Evolutionary conservation across 306 rosid genomes (phyloP).

Genomic region (Pyrus communis): DNA sequence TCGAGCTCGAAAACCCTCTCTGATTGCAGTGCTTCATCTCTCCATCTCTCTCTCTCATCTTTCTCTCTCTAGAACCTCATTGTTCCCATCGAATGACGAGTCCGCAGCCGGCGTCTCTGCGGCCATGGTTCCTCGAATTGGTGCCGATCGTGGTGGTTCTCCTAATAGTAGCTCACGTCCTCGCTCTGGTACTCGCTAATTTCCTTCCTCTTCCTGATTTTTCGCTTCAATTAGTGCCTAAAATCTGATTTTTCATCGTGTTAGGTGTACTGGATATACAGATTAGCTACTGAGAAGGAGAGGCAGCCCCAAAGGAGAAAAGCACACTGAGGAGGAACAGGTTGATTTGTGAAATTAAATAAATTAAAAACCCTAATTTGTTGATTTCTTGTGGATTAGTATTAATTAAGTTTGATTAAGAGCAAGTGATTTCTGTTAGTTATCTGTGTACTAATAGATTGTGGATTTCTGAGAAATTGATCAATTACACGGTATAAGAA

Average conservation of each 20-base stretch:
- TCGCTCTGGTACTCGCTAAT: constrained; percentile 57
- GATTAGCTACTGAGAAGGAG: constrained; percentile 73
- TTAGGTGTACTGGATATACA: constrained; percentile 86
- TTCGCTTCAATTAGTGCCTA: not conserved
- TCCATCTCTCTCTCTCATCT: not conserved
- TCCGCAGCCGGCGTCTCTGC: constrained; percentile 29
- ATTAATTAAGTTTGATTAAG: not conserved
- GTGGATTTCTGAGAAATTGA: constrained; percentile 2
- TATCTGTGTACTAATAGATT: not conserved
- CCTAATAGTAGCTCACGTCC: constrained; percentile 71
- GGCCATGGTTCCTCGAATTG: constrained; percentile 64
- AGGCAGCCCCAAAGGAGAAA: constrained; percentile 68
- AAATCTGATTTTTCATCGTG: constrained; percentile 2
- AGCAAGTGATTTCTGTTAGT: constrained; percentile 2
- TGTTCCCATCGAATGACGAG: constrained; percentile 37
- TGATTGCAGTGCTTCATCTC: not conserved
- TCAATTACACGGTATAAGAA: not conserved
- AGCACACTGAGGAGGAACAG: constrained; percentile 47
- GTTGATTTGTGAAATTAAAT: not conserved
- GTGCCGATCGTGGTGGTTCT: constrained; percentile 50
- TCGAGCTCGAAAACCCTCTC: not conserved
- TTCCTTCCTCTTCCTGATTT: not conserved
- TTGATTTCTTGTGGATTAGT: constrained; percentile 7
- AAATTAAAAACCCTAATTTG: constrained; percentile 30
- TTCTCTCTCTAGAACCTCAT: not conserved